These are phyloP conservation scores for Eremothecium coryli DNA, from an alignment of 1,139 yeast species.

Conservation along the genomic window DNA sequence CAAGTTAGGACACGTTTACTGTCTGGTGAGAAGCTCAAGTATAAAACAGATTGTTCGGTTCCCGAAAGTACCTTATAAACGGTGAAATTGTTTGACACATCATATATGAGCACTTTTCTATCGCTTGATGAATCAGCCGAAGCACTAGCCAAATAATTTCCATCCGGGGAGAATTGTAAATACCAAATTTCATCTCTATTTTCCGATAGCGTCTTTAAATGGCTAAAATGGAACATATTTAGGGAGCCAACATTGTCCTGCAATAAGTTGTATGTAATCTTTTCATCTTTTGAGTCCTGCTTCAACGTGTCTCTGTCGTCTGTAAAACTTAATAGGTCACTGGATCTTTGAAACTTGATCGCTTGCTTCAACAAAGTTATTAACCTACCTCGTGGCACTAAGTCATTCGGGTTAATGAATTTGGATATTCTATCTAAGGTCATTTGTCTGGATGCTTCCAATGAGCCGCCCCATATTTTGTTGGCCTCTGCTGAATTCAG, in stretches of 20 bases:
- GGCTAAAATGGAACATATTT: conserved; percentile 20
- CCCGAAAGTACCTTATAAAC: conserved; percentile 36
- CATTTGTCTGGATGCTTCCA: conserved; percentile 34
- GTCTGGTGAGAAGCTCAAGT: conserved; percentile 62
- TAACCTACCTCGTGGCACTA: conserved; percentile 46
- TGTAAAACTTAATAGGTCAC: conserved; percentile 33
- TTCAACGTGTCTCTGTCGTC: conserved; percentile 18
- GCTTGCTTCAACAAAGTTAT: conserved; percentile 46
- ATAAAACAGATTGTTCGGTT: conserved; percentile 54
- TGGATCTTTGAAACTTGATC: conserved; percentile 37
- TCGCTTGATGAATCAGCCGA: conserved; percentile 49
- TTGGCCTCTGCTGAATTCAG: conserved; percentile 17
- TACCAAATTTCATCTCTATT: conserved; percentile 83
- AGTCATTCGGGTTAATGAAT: conserved; percentile 42
- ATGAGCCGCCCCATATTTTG: conserved; percentile 34
- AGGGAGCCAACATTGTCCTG: conserved; percentile 25
- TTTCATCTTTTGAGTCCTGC: conserved; percentile 23
- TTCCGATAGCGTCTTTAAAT: conserved; percentile 35
- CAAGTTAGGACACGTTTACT: conserved; percentile 61
- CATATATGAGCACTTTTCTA: conserved; percentile 51
- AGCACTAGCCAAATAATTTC: conserved; percentile 65
- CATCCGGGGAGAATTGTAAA: conserved; percentile 68
- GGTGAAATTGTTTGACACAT: conserved; percentile 47
- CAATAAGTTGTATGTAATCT: conserved; percentile 16
- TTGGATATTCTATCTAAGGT: conserved; percentile 38